Evolutionary conservation across 805 yeast species (phyloP).

Genomic region (Metschnikowia continentalis): DNA sequence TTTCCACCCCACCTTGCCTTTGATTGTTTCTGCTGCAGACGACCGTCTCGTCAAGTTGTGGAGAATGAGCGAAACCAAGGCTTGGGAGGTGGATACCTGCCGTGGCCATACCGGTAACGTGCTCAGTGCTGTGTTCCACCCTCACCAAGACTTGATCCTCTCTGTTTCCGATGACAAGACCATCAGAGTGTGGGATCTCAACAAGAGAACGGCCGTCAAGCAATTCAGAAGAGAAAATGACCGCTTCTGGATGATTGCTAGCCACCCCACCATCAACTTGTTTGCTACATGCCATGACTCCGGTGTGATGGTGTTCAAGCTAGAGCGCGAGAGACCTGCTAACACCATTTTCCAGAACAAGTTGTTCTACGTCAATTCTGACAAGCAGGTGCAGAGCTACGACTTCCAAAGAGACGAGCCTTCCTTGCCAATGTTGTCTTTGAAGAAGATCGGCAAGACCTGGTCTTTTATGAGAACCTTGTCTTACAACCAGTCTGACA

Average conservation of each 20-base stretch:
- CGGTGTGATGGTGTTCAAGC: constrained; percentile 96
- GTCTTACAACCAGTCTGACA: constrained; percentile 90
- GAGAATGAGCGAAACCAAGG: constrained; percentile 96
- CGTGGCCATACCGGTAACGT: constrained; percentile 97
- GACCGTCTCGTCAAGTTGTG: constrained; percentile 93
- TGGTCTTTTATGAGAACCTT: constrained; percentile 84
- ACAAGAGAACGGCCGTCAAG: constrained; percentile 87
- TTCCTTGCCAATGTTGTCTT: constrained; percentile 73
- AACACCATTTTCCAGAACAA: constrained; percentile 66
- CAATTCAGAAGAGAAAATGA: constrained; percentile 92
- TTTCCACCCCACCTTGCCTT: constrained; percentile 94
- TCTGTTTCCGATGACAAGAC: constrained; percentile 97
- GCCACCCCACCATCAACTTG: constrained; percentile 86
- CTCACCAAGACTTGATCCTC: constrained; percentile 83
- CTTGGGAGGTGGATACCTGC: constrained; percentile 99
- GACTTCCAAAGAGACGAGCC: constrained; percentile 62
- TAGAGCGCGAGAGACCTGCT: constrained; percentile 98
- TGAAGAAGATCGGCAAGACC: constrained; percentile 78
- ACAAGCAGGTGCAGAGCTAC: constrained; percentile 79
- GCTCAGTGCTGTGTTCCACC: constrained; percentile 85
- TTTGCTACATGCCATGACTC: constrained; percentile 96
- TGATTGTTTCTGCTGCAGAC: constrained; percentile 93
- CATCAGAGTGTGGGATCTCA: constrained; percentile 93
- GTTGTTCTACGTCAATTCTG: constrained; percentile 71
- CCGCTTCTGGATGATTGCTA: constrained; percentile 87